phyloP scores from a whole-genome alignment of 768 basidiomycete genomes.

The Rhizopogon vesiculosus region DNA sequence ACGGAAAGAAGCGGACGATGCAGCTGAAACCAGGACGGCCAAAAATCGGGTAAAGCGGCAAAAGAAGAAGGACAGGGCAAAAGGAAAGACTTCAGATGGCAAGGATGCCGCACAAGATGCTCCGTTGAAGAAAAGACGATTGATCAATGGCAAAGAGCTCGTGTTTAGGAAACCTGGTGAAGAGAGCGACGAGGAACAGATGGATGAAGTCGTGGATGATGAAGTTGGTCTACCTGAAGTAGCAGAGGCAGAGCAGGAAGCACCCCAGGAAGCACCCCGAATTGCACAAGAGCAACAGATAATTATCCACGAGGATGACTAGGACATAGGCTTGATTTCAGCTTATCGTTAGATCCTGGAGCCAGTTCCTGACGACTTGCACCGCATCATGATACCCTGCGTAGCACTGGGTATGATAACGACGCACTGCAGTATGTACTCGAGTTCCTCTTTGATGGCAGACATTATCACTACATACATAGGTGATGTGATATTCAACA shows the following conservation, averaged over 20 bases:
- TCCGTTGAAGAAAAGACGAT: slow-evolving; percentile 73
- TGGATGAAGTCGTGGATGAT: slow-evolving; percentile 2
- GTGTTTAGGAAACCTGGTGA: slow-evolving; percentile 51
- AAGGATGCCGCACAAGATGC: slow-evolving; percentile 25
- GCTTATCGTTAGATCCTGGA: not conserved
- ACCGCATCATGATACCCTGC: not conserved
- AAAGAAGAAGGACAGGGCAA: slow-evolving; percentile 81
- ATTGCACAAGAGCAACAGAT: slow-evolving; percentile 36
- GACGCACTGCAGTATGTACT: not conserved
- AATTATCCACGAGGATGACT: slow-evolving; percentile 50
- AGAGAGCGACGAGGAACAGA: slow-evolving; percentile 35
- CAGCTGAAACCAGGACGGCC: slow-evolving; percentile 83
- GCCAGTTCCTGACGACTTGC: not conserved
- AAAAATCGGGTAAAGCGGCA: slow-evolving; percentile 93
- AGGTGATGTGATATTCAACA: no score
- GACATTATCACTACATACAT: no score
- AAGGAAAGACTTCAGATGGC: slow-evolving; percentile 33
- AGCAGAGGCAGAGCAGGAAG: not conserved
- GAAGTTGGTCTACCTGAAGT: slow-evolving; percentile 1
- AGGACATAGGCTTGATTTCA: slow-evolving; percentile 3
- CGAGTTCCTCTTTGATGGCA: not conserved
- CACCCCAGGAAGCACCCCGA: slow-evolving; percentile 9
- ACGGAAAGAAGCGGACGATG: slow-evolving; percentile 63
- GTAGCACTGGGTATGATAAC: not conserved
- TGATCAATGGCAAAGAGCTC: slow-evolving; percentile 76